Evolutionary conservation across 208 protist genomes (phyloP).

Genomic region (Entamoeba nuttalli): DNA sequence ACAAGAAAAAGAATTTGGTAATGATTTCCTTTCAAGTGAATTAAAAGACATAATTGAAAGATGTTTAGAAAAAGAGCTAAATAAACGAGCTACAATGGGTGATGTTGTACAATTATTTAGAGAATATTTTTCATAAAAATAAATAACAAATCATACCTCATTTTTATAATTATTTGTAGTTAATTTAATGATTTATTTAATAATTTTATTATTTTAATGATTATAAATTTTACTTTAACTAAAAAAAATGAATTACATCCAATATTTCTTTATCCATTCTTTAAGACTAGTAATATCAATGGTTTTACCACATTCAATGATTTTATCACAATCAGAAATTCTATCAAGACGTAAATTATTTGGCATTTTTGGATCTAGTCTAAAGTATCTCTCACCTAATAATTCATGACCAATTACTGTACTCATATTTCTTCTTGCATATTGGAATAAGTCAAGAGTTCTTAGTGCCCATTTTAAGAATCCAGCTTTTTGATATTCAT

Average conservation of each 20-base stretch:
- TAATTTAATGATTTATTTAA: no score
- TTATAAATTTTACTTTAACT: no score
- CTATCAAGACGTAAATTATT: background rate
- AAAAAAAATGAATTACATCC: background rate
- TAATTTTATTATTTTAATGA: no score
- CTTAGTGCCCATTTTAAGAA: background rate
- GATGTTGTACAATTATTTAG: no score
- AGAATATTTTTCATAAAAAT: no score
- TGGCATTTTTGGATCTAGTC: background rate
- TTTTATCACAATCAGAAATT: background rate
- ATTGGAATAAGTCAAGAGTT: background rate
- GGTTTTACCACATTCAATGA: background rate
- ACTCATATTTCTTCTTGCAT: background rate
- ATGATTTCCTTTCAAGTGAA: no score
- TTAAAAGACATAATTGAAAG: no score
- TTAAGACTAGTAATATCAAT: background rate
- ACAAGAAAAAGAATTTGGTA: no score
- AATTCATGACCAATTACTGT: background rate
- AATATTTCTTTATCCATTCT: background rate
- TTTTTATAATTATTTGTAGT: no score
- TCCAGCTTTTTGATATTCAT: background rate
- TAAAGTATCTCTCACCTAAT: background rate
- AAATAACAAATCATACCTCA: no score
- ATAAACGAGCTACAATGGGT: no score
- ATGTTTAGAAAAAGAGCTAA: no score